These are phyloP conservation scores for Sporothrix inflata DNA, from an alignment of 2,329 filamentous ascomycete genomes.

Conservation along the genomic window DNA sequence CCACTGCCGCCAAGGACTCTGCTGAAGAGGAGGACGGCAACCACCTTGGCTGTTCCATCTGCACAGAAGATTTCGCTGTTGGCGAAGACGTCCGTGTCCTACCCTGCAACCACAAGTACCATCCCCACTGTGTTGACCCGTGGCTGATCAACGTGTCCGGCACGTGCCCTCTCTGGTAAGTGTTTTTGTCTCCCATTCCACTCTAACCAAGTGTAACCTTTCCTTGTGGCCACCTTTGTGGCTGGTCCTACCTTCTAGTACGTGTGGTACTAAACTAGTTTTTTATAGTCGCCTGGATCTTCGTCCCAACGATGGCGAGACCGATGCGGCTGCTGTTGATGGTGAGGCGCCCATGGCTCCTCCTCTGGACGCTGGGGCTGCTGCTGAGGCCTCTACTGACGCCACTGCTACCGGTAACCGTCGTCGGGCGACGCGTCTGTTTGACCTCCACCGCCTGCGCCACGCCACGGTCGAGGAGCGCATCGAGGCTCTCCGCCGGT, in stretches of 20 bases:
- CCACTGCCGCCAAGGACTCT: conserved; percentile 4
- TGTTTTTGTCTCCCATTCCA: conserved; percentile 30
- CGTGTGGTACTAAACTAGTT: conserved; percentile 14
- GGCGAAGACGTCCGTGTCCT: conserved; percentile 70
- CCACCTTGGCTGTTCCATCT: conserved; percentile 66
- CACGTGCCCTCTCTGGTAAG: conserved; percentile 71
- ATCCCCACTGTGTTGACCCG: conserved; percentile 69
- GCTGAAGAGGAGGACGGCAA: conserved; percentile 40
- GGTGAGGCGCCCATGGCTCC: conserved; percentile 43
- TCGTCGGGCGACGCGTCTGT: conserved; percentile 54
- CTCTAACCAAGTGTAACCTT: conserved; percentile 17
- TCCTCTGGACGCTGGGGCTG: conserved; percentile 48
- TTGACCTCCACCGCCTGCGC: conserved; percentile 61
- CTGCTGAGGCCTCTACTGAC: conserved; percentile 34
- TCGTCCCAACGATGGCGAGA: conserved; percentile 41
- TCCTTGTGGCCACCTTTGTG: neutral
- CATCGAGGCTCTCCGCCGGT: conserved; percentile 60
- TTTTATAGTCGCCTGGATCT: conserved; percentile 57
- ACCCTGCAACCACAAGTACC: conserved; percentile 69
- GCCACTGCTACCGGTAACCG: conserved; percentile 28
- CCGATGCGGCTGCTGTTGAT: conserved; percentile 34
- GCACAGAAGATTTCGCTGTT: conserved; percentile 68
- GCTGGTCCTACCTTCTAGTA: neutral
- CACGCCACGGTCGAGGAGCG: conserved; percentile 64
- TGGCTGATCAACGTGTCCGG: conserved; percentile 72